Evolutionary conservation across 139 green algal genomes (phyloP), one percentile per base, ranked within the genome.

Genomic region (Chlorella sp.): DNA sequence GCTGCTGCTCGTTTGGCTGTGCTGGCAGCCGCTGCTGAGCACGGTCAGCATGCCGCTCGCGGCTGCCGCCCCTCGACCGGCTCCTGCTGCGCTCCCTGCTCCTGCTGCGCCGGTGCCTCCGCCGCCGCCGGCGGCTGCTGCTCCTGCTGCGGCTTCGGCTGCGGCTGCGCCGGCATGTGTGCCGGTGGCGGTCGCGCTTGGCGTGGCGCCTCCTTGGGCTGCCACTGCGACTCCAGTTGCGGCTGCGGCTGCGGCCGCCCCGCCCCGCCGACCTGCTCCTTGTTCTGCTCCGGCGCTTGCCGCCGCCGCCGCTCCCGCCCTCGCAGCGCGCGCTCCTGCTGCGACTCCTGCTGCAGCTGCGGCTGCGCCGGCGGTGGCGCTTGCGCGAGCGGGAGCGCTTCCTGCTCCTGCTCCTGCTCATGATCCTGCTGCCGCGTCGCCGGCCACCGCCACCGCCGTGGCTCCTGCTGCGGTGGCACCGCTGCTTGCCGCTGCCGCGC

Each of bases 91-190:
- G 51, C 51, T 33, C 51, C 8, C 51, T 59, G 51, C 51, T 33
- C 25, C 51, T 59, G 21, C 51, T 23, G 51, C 51, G 29, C 17
- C 51, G 51, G 51, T 27, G 29, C 25, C 51, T 27, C 51, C 51
- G 51, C 51, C 25, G 7, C 51, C 40, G 69, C 38, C 69, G 62
- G 50, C 35, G 27, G 42, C 64, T 71, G 42, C 42, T 71, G 64
- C 64, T 67, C 35, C 60, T 45, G 53, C 51, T 59, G 11, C 51
- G 6, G 51, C 51, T 27, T 9, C 53, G 19, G 53, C 66, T 73
- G 65, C 65, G 59, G 19, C 65, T 61, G 65, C 65, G 59, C 2
- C 3, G 27, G 68, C 51, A 56, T 36, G 36, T 59, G 2, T 33
- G n/a, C 1, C 48, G 36, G 29, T 31, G 62, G 67, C 35, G 31